A percentile compares a stretch with the other conserved stretches of the same genome.
phyloP scores from a whole-genome alignment of 768 basidiomycete species.

The Tubosaeta sp. region DNA sequence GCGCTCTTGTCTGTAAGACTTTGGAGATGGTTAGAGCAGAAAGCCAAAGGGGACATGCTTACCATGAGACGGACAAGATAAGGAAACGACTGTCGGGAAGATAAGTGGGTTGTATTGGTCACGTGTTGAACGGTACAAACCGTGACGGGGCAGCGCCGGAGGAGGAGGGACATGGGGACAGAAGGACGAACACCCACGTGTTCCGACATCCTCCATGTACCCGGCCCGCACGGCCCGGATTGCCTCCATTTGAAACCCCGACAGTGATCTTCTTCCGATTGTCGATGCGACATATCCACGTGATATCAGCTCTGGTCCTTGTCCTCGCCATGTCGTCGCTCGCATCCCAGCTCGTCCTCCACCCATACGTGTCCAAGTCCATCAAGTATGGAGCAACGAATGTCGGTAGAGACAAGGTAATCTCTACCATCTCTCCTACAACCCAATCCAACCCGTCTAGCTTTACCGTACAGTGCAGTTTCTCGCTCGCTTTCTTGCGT shows the following conservation, averaged over 20 bases:
- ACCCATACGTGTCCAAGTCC: conserved; percentile 72
- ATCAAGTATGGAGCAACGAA: conserved; percentile 80
- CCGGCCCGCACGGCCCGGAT: neutral
- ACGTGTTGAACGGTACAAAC: conserved; percentile 14
- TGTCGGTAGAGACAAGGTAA: conserved; percentile 87
- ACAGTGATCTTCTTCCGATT: neutral
- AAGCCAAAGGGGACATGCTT: neutral
- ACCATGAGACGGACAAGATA: conserved; percentile 31
- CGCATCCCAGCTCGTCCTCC: conserved; percentile 77
- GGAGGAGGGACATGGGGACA: conserved; percentile 12
- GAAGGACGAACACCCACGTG: neutral
- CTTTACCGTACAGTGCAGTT: conserved; percentile 90
- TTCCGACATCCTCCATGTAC: conserved; percentile 9
- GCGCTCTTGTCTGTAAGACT: conserved; percentile 69
- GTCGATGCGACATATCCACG: conserved; percentile 20
- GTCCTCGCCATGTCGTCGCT: conserved; percentile 31
- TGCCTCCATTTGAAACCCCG: neutral
- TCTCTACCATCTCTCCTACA: neutral
- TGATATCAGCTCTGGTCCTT: conserved; percentile 15
- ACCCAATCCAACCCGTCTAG: conserved; percentile 37
- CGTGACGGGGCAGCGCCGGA: conserved; percentile 4
- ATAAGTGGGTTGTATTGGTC: neutral
- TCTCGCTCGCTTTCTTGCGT: conserved; percentile 83
- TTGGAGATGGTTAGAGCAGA: conserved; percentile 25
- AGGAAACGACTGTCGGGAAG: neutral